Conservation (phyloP, 148 eudicot species). For the Simmondsia chinensis region DNA sequence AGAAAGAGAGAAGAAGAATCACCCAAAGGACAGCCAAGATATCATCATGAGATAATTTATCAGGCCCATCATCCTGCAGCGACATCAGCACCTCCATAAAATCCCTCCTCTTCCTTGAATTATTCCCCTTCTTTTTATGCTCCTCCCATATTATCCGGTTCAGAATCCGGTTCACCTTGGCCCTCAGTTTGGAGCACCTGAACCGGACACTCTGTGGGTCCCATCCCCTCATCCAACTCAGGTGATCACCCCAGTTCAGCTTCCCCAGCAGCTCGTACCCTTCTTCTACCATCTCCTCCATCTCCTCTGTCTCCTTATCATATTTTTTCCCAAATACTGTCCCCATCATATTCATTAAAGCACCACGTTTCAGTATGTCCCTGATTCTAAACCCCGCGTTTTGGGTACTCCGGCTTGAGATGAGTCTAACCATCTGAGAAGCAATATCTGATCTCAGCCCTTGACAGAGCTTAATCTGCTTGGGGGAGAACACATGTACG, state of each 20-base stretch:
- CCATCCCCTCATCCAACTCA: constrained; percentile 40
- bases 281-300: constrained; percentile 57
- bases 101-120: constrained; percentile 26
- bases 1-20: constrained; percentile 11
- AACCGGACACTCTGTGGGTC: constrained; percentile 59
- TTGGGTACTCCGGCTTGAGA: constrained; percentile 29
- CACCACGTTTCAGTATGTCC: constrained; percentile 36
- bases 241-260: constrained; percentile 52
- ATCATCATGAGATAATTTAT: constrained; percentile 42
- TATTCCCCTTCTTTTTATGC: constrained; percentile 26
- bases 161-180: constrained; percentile 32
- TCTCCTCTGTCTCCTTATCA: constrained; percentile 29
- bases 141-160: constrained; percentile 30
- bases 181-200: constrained; percentile 47
- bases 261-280: constrained; percentile 67
- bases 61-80: constrained; percentile 52
- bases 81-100: constrained; percentile 56
- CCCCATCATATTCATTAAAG: constrained; percentile 52
- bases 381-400: constrained; percentile 43
- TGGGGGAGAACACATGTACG: constrained; percentile 52
- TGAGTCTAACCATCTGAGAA: constrained; percentile 28
- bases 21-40: constrained; percentile 78
- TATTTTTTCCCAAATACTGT: constrained; percentile 60
- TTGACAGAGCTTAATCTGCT: constrained; percentile 41
- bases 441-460: constrained; percentile 34